phyloP scores from a whole-genome alignment of 495 filamentous ascomycete species.

The Trypethelium eluteriae region DNA sequence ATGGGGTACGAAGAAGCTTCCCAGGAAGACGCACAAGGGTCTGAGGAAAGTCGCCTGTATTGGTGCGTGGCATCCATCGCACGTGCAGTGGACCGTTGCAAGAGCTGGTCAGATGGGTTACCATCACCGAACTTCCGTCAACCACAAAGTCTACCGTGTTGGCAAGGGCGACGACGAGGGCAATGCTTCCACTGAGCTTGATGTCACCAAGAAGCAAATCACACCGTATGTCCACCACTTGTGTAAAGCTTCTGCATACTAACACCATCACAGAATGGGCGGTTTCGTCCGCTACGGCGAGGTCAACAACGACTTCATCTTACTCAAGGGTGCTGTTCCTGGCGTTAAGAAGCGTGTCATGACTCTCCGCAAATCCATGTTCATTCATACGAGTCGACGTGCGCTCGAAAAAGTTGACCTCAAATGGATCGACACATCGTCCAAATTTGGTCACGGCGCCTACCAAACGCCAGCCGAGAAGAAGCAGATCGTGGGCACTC shows the following conservation, averaged over 20 bases:
- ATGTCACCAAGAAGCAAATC: constrained; percentile 98
- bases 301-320: constrained; percentile 98
- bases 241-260: constrained; percentile 27
- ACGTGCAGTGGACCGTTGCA: constrained; percentile 99
- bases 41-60: constrained; percentile 99
- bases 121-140: constrained; percentile 99
- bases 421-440: constrained; percentile 99
- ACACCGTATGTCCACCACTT: constrained; percentile 80
- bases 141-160: constrained; percentile 99
- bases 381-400: constrained; percentile 88
- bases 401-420: constrained; percentile 98
- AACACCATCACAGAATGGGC: constrained; percentile 63
- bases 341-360: constrained; percentile 99
- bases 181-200: constrained; percentile 91
- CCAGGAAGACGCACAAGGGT: constrained; percentile 99
- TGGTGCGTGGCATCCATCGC: constrained; percentile 99
- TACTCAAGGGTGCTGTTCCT: constrained; percentile 94
- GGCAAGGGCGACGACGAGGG: constrained; percentile 80
- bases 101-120: constrained; percentile 99
- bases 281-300: constrained; percentile 99
- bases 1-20: constrained; percentile 99
- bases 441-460: constrained; percentile 99
- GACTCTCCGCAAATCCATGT: constrained; percentile 99
- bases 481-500: constrained; percentile 83
- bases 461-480: constrained; percentile 99